phyloP scores from a whole-genome alignment of 331 rosid genomes.

The Quercus tomentella region DNA sequence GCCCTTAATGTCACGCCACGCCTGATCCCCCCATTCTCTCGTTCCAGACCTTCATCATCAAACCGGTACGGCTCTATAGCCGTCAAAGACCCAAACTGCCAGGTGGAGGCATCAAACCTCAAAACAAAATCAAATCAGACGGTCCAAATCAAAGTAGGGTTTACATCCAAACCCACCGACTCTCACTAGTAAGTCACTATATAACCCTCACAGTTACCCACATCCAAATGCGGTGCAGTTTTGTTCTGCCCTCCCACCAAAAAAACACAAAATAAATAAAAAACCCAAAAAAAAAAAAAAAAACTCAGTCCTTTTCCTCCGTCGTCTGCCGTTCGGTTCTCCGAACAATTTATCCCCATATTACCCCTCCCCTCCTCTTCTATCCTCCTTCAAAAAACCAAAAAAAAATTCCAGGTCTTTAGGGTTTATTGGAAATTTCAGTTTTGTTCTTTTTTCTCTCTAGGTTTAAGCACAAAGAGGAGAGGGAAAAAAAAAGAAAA shows the following conservation, averaged over 20 bases:
- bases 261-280: not conserved
- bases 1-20: not conserved
- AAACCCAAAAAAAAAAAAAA: not conserved
- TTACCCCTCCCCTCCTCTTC: slow-evolving; percentile 4
- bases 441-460: not conserved
- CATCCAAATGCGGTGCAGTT: slow-evolving; percentile 48
- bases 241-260: slow-evolving; percentile 51
- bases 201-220: slow-evolving; percentile 19
- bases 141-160: slow-evolving; percentile 31
- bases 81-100: not conserved
- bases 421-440: slow-evolving; percentile 26
- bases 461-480: not conserved
- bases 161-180: not conserved
- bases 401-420: not conserved
- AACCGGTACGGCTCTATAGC: not conserved
- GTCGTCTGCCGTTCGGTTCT: slow-evolving; percentile 7
- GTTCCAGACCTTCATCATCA: not conserved
- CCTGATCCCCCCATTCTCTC: too few species aligned
- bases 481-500: not conserved
- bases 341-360: slow-evolving; percentile 36
- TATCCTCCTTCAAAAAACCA: not conserved
- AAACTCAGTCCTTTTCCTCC: not conserved
- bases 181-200: not conserved
- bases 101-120: not conserved
- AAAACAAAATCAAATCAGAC: slow-evolving; percentile 6